Evolutionary conservation across 805 yeast genomes (phyloP).

Genomic region (Deakozyma indianensis): DNA sequence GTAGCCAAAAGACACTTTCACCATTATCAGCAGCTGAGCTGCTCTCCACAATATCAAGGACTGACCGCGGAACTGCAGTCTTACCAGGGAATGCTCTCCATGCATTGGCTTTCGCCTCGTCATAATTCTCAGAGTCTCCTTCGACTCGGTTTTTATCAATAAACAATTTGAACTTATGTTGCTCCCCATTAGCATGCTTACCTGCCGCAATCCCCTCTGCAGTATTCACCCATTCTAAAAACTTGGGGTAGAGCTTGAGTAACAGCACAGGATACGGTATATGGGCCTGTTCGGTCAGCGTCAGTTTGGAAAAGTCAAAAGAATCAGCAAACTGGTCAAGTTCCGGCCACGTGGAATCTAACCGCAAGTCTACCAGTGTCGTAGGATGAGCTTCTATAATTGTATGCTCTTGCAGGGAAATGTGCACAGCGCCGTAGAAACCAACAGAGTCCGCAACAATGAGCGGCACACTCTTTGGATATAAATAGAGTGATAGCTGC

Average conservation of each 20-base stretch:
- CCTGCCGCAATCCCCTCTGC: constrained; percentile 23
- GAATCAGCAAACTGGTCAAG: constrained; percentile 35
- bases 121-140: constrained; percentile 31
- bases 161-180: constrained; percentile 28
- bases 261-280: constrained; percentile 54
- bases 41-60: background rate
- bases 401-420: constrained; percentile 43
- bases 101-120: constrained; percentile 34
- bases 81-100: constrained; percentile 23
- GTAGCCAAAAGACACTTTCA: constrained; percentile 40
- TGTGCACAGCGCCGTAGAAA: constrained; percentile 46
- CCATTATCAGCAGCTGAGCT: background rate
- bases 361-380: constrained; percentile 46
- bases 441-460: constrained; percentile 41
- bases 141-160: constrained; percentile 25
- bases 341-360: constrained; percentile 63
- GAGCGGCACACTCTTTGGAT: constrained; percentile 37
- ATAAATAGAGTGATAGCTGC: constrained; percentile 25
- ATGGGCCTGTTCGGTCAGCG: constrained; percentile 34
- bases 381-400: constrained; percentile 64
- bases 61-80: background rate
- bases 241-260: background rate
- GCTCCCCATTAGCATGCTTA: constrained; percentile 23
- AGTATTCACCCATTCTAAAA: constrained; percentile 36
- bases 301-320: constrained; percentile 32